Base-by-base conservation (phyloP, 768 basidiomycete genomes). In the Trichaptum fuscoviolaceum region DNA sequence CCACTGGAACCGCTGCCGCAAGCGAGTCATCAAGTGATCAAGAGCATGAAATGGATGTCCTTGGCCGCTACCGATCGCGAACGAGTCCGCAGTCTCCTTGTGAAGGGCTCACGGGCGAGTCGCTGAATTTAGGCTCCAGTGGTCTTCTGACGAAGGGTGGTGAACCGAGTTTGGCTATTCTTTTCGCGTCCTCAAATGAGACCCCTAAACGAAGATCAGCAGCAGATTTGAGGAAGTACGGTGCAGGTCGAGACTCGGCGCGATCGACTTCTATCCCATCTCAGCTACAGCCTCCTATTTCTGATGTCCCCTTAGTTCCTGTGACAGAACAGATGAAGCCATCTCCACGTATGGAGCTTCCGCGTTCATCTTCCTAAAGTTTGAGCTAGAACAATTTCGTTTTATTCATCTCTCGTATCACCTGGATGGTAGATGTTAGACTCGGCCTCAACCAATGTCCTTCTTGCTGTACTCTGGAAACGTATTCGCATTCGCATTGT, bases 321-420 rank as follows among this genome's bases (percentile, higher is more conserved):
- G 25, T 25, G 42, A 86, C 84, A 12, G 76, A 78, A 20, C 85
- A 86, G 70, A 67, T 84, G 71, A 84, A 85, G 72, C 84, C 85
- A 15, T 85, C 84, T 0, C 82, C 84, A 24, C 75, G 67, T 15
- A 86, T 86, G 85, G 76, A 81, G 68, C 71, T 86, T 35, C 84
- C 85, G 64, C 42, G 42, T 52, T 52, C 42, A 52, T 52, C 42
- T 2, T 12, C 42, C 15, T 5, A 20, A 52, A 15, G 12, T 52
- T 52, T 2, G 20, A 20, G 15, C 42, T 52, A 20, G 42, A 15
- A 52, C 3, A 12, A 2, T 52, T 52, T 15, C 42, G 20, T 52
- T 52, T 52, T 30, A 30, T 30, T 8, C 30, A 30, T 30, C 8
- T 30, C 30, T 30, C 8, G 30, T 30, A 30, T 30, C 30, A 30